A percentile compares a stretch with the other conserved stretches of the same genome.
phyloP scores from a whole-genome alignment of 1,139 yeast species.

The Taiozyma sp. region DNA sequence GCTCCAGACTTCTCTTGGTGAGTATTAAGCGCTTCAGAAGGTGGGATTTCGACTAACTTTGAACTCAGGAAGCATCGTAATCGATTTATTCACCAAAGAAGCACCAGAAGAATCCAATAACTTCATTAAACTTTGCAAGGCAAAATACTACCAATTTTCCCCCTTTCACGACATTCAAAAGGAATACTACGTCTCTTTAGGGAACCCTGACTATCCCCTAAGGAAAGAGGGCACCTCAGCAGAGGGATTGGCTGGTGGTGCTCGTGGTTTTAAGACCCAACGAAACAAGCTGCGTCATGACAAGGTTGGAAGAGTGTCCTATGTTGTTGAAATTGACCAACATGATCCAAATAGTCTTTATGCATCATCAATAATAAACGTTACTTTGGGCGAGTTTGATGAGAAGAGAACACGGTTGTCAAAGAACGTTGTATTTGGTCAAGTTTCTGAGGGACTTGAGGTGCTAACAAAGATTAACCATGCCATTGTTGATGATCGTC shows the following conservation, averaged over 20 bases:
- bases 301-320: slow-evolving; percentile 36
- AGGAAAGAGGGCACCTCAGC: slow-evolving; percentile 31
- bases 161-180: slow-evolving; percentile 42
- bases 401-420: slow-evolving; percentile 14
- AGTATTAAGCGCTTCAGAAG: slow-evolving; percentile 8
- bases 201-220: slow-evolving; percentile 44
- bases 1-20: slow-evolving; percentile 51
- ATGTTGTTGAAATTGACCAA: slow-evolving; percentile 23
- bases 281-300: slow-evolving; percentile 21
- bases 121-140: slow-evolving; percentile 52
- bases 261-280: slow-evolving; percentile 18
- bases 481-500: slow-evolving; percentile 33
- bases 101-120: slow-evolving; percentile 39
- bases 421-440: slow-evolving; percentile 39
- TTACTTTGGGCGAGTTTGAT: slow-evolving; percentile 31
- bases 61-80: slow-evolving; percentile 39
- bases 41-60: not conserved
- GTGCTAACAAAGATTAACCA: slow-evolving; percentile 41
- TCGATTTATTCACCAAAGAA: slow-evolving; percentile 41
- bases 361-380: slow-evolving; percentile 12
- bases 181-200: slow-evolving; percentile 38
- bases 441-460: slow-evolving; percentile 47
- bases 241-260: slow-evolving; percentile 28
- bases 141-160: slow-evolving; percentile 47
- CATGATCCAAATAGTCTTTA: slow-evolving; percentile 6